Percentiles rank a stretch among this genome's conserved stretches.
phyloP scores from a whole-genome alignment of 768 basidiomycete species.

The Tricholoma bakamatsutake region DNA sequence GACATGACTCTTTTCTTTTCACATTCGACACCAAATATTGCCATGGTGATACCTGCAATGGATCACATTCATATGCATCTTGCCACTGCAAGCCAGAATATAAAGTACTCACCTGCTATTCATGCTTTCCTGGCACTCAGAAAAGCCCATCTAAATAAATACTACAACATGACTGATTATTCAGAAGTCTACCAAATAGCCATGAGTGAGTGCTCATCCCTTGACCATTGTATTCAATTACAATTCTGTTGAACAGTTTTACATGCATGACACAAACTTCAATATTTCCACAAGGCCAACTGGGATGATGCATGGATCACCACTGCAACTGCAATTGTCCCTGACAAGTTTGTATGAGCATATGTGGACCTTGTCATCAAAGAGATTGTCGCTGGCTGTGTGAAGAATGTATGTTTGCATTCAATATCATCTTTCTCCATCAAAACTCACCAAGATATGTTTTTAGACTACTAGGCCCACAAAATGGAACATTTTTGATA shows the following conservation, averaged over 20 bases:
- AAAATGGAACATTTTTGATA: neutral
- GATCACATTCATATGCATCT: too few relatives aligned
- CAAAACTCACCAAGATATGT: neutral
- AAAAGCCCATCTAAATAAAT: neutral
- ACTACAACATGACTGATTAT: too few relatives aligned
- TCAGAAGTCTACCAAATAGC: neutral
- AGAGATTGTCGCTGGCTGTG: neutral
- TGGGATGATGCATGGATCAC: too few relatives aligned
- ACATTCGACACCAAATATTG: neutral
- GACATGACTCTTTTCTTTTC: neutral
- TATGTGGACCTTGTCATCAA: neutral
- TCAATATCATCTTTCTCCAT: neutral
- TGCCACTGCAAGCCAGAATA: too few relatives aligned
- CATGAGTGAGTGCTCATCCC: neutral
- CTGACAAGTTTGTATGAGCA: neutral
- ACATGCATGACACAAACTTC: conserved; percentile 1
- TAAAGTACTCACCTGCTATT: neutral
- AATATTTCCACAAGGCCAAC: neutral
- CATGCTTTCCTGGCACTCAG: neutral
- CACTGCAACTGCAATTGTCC: too few relatives aligned
- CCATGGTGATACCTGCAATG: neutral
- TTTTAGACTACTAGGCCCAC: neutral
- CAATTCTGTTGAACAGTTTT: too few relatives aligned
- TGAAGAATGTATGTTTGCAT: neutral
- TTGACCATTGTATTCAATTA: neutral